These are phyloP conservation scores for Cordyceps javanica DNA, from an alignment of 2,329 filamentous ascomycete genomes.

Conservation along the genomic window DNA sequence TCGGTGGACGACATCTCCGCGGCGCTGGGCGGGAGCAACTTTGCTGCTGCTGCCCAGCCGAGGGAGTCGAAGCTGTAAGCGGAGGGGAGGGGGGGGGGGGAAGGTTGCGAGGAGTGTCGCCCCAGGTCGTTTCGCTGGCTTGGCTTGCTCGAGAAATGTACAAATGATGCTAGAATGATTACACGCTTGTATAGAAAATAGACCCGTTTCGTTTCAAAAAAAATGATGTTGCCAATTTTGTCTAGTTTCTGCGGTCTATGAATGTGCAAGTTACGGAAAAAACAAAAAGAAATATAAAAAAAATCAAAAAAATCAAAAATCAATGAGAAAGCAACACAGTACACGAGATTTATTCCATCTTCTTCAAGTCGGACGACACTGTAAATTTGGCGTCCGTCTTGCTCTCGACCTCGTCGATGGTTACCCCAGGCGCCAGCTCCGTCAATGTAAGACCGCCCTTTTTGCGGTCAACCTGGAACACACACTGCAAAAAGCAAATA, in stretches of 20 bases:
- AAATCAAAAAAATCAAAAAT: too few species aligned
- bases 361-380: conserved; percentile 52
- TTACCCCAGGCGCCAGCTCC: conserved; percentile 63
- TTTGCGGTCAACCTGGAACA: conserved; percentile 61
- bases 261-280: too few species aligned
- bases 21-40: conserved; percentile 38
- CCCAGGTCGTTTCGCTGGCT: too few species aligned
- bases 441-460: conserved; percentile 60
- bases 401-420: conserved; percentile 59
- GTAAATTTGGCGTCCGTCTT: conserved; percentile 66
- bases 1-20: conserved; percentile 39
- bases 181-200: too few species aligned
- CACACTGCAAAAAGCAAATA: conserved; percentile 41
- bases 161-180: too few species aligned
- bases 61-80: conserved; percentile 22
- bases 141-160: not conserved
- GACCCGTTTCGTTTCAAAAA: too few species aligned
- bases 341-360: conserved; percentile 30
- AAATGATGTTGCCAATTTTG: too few species aligned
- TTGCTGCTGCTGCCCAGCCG: conserved; percentile 28
- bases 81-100: too few species aligned
- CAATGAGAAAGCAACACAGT: not conserved
- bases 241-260: too few species aligned
- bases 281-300: too few species aligned
- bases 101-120: too few species aligned